These are phyloP conservation scores for Fusarium mangiferae DNA, from an alignment of 2,329 filamentous ascomycete genomes.

Conservation along the genomic window DNA sequence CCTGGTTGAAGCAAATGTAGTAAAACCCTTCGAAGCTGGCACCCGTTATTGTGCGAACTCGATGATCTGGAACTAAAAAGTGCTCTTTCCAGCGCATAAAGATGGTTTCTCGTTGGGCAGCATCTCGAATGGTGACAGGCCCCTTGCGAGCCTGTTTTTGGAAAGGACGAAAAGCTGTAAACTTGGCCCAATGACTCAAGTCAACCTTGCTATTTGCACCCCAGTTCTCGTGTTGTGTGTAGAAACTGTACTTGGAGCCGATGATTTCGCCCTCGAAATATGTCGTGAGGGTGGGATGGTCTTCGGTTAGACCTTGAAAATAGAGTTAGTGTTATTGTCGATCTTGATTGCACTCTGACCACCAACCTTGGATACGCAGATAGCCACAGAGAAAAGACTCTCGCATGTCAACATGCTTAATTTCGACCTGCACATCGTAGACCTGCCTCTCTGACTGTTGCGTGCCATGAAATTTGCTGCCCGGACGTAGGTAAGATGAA, in stretches of 20 bases:
- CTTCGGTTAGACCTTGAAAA: constrained; percentile 82
- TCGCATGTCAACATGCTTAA: constrained; percentile 94
- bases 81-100: constrained; percentile 99
- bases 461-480: constrained; percentile 88
- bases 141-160: constrained; percentile 67
- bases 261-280: constrained; percentile 99
- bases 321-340: constrained; percentile 22
- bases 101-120: constrained; percentile 83
- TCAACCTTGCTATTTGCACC: constrained; percentile 93
- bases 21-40: constrained; percentile 99
- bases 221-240: constrained; percentile 89
- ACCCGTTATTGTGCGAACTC: constrained; percentile 88
- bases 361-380: constrained; percentile 89
- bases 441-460: constrained; percentile 93
- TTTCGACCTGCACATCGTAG: constrained; percentile 96
- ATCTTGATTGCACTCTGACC: not conserved
- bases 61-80: constrained; percentile 94
- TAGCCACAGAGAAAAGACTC: constrained; percentile 97
- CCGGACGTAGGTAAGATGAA: constrained; percentile 86
- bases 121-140: constrained; percentile 70
- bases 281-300: constrained; percentile 96
- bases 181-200: constrained; percentile 91
- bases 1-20: constrained; percentile 98
- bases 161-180: constrained; percentile 85
- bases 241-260: constrained; percentile 92